Conservation (phyloP, 2,329 filamentous ascomycete species). For the Diaporthe ampelina region DNA sequence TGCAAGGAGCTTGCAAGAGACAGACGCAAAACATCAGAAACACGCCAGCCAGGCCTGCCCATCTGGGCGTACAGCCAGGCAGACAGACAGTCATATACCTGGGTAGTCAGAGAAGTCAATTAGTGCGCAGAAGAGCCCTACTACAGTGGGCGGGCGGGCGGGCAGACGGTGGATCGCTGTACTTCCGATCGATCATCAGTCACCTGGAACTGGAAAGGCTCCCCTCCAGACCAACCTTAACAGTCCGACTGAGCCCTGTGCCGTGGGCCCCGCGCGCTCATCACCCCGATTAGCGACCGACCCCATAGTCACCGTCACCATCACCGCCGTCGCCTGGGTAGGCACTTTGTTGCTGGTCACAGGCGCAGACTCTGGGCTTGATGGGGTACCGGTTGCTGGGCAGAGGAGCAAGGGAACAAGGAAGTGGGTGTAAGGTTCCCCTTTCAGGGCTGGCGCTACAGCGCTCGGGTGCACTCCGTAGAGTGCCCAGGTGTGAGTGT, state of each 20-base stretch:
- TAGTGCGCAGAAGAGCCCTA: neutral
- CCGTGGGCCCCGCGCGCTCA: conserved; percentile 23
- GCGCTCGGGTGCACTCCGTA: neutral
- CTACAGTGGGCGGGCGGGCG: neutral
- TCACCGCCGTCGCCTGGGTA: conserved; percentile 2
- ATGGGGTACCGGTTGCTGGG: conserved; percentile 2
- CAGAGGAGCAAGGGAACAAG: conserved; percentile 1
- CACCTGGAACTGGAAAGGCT: conserved; percentile 18
- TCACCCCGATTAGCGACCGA: conserved; percentile 33
- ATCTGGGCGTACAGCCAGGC: neutral
- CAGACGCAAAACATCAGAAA: conserved; percentile 31
- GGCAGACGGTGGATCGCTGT: conserved; percentile 18
- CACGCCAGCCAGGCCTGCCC: conserved; percentile 17
- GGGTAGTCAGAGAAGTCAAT: neutral
- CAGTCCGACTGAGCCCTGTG: conserved; percentile 8
- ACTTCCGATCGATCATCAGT: conserved; percentile 31
- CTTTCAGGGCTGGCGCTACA: neutral
- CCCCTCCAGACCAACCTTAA: conserved; percentile 14
- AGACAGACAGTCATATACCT: neutral
- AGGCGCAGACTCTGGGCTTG: neutral
- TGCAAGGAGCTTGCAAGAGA: neutral
- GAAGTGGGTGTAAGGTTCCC: neutral
- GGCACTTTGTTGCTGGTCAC: neutral
- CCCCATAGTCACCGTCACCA: conserved; percentile 7
- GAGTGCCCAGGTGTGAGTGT: neutral